phyloP scores from a whole-genome alignment of 1,139 yeast genomes.

The Candida sanyaensis region DNA sequence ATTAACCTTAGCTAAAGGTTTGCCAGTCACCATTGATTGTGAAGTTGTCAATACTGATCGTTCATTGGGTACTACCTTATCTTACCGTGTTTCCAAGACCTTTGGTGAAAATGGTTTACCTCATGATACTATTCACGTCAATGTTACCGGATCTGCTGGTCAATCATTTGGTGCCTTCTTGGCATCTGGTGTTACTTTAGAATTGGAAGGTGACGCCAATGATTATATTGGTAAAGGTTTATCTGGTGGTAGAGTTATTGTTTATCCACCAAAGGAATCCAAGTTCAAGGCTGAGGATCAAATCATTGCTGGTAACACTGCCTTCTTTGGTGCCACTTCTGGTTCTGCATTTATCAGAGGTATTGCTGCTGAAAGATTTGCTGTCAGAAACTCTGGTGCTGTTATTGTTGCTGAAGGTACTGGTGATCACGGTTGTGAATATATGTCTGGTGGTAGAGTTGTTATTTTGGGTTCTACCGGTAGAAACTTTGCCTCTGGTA shows the following conservation, averaged over 20 bases:
- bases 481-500: conserved; percentile 97
- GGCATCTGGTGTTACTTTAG: conserved; percentile 94
- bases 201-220: conserved; percentile 95
- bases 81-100: conserved; percentile 89
- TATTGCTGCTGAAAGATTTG: conserved; percentile 97
- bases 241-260: conserved; percentile 91
- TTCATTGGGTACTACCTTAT: conserved; percentile 90
- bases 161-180: conserved; percentile 98
- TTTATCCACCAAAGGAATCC: conserved; percentile 87
- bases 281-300: conserved; percentile 93
- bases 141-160: conserved; percentile 92
- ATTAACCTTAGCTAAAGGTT: conserved; percentile 86
- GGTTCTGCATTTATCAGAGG: conserved; percentile 95
- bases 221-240: conserved; percentile 98
- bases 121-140: conserved; percentile 93
- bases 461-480: conserved; percentile 91
- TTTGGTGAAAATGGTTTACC: conserved; percentile 95
- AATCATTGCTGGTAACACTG: conserved; percentile 95
- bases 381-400: conserved; percentile 98
- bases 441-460: conserved; percentile 99
- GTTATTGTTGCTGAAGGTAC: conserved; percentile 95
- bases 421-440: conserved; percentile 99
- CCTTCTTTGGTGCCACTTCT: conserved; percentile 96
- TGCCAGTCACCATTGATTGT: conserved; percentile 92
- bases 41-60: conserved; percentile 95